Evolutionary conservation across 768 basidiomycete species (phyloP).

Genomic region (Paxillus rubicundulus): DNA sequence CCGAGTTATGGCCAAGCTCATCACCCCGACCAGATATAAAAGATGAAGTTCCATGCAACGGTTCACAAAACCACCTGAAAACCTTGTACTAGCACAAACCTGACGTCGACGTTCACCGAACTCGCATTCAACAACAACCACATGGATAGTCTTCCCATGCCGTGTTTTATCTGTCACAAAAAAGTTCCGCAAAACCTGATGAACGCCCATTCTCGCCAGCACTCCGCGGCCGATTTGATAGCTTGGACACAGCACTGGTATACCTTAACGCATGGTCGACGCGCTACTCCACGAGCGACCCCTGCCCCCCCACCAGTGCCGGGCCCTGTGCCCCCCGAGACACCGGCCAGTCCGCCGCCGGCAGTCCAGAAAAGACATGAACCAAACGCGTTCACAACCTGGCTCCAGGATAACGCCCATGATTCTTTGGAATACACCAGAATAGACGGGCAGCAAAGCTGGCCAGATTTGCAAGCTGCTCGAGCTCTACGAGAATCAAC

Average conservation of each 20-base stretch:
- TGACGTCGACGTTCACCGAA: too few species aligned
- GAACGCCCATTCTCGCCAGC: slow-evolving; percentile 8
- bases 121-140: too few species aligned
- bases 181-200: slow-evolving; percentile 1
- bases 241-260: too few species aligned
- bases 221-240: neutral
- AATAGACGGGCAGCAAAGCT: slow-evolving; percentile 14
- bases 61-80: too few species aligned
- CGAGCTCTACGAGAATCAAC: slow-evolving; percentile 10
- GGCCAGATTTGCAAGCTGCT: slow-evolving; percentile 3
- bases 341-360: too few species aligned
- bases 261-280: neutral
- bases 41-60: too few species aligned
- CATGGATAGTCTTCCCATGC: neutral
- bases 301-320: neutral
- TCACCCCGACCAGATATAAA: too few species aligned
- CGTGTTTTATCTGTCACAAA: slow-evolving; percentile 17
- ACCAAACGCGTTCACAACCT: slow-evolving; percentile 15
- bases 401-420: slow-evolving; percentile 4
- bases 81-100: slow-evolving; percentile 6
- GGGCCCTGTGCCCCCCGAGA: neutral
- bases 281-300: neutral
- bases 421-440: slow-evolving; percentile 13
- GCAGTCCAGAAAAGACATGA: too few species aligned
- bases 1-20: too few species aligned